Evolutionary conservation across 2,329 filamentous ascomycete genomes (phyloP), one percentile per base, ranked within the genome.

Genomic region (Penicillium verrucosum): DNA sequence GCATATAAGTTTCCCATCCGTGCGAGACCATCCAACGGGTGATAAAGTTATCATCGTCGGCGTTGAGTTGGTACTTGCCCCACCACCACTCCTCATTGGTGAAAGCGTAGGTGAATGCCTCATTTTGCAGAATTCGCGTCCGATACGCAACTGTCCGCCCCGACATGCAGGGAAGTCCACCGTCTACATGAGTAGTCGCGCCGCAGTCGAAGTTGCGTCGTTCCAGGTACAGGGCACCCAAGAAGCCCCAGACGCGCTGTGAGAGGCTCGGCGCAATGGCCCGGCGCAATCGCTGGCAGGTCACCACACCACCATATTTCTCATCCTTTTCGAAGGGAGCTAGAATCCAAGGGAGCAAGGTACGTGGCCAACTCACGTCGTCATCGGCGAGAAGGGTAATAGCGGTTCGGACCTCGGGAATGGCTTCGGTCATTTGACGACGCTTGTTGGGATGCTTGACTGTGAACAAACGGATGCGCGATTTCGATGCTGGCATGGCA

Each of bases 31-130:
- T 83, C 93, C 93, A 97, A 56, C 93, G 87, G 7, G 93, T 97
- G 66, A 97, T 90, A 77, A 97, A 97, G 77, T 97, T 97, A 81
- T 97, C 93, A 74, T 97, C 93, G 75, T 97, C 93, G 27, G 93
- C 92, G 70, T 97, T 97, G 59, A 97, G 82, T 69, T 92, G 92
- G 77, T 89, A 96, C 67, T 88, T 86, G 47, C 88, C 84, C 61
- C 76, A 79, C 76, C 82, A 82, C 90, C 90, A 96, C 65, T 88
- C 89, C 77, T 97, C 93, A 54, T 92, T 91, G 64, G 90, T 92
- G 79, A 97, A 97, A 44, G 88, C 90, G 62, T 92, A 84, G 41
- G 92, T 86, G 75, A 97, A 97, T 51, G 89, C 86, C 58, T 89
- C 85, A 71, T 92, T 90, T 67, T 90, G 87, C 27, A 97, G 80